phyloP scores from a whole-genome alignment of 768 basidiomycete genomes.

The Auricularia sp. region DNA sequence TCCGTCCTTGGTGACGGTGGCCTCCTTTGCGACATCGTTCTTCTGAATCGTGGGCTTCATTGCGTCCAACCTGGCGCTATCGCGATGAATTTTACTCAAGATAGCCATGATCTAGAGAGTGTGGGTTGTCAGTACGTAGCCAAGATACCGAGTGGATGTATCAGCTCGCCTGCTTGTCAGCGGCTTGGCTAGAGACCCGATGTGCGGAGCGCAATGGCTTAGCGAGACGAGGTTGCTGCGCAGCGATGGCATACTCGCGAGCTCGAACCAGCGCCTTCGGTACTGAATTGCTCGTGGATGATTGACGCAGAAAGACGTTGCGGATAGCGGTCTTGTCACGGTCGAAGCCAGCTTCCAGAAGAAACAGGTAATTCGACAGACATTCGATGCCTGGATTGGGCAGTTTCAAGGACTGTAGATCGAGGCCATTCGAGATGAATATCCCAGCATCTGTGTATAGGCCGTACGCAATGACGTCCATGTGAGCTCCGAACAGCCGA shows the following conservation, averaged over 20 bases:
- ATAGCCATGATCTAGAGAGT: not conserved
- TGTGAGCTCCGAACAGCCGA: not conserved
- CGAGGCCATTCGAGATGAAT: not conserved
- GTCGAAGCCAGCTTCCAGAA: not conserved
- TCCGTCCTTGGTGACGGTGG: slow-evolving; percentile 19
- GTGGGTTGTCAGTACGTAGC: not conserved
- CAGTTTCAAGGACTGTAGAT: not conserved
- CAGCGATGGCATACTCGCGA: not conserved
- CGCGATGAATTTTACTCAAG: slow-evolving; percentile 6
- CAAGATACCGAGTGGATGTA: not conserved
- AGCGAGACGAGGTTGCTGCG: not conserved
- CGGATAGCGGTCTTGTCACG: not conserved
- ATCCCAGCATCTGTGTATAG: not conserved
- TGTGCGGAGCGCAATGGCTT: not conserved
- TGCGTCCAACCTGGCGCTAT: slow-evolving; percentile 25
- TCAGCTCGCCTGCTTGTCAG: not conserved
- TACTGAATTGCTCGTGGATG: not conserved
- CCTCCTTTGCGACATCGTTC: slow-evolving; percentile 25
- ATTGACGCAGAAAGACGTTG: not conserved
- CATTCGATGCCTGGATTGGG: not conserved
- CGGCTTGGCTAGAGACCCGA: not conserved
- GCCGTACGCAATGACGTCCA: not conserved
- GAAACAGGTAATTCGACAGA: not conserved
- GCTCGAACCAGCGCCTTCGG: not conserved
- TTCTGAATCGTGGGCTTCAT: slow-evolving; percentile 23